Conservation (phyloP, 2,329 filamentous ascomycete genomes). For the Fusarium sp. region DNA sequence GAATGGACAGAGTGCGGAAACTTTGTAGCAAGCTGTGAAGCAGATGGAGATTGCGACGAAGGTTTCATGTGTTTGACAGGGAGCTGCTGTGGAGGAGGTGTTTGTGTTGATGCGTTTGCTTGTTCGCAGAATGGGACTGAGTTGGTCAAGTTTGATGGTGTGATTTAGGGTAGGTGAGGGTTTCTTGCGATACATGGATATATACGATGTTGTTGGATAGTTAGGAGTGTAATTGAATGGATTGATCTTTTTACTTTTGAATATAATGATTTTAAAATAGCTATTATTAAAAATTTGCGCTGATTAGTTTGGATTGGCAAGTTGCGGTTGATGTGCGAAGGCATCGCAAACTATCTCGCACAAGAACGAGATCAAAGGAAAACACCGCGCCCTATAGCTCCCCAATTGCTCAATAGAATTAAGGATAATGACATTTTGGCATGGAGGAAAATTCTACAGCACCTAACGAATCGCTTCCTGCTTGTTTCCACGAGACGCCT, state of each 20-base stretch:
- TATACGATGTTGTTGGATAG: neutral
- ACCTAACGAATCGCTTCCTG: neutral
- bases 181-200: neutral
- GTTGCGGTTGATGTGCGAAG: neutral
- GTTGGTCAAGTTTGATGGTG: slow-evolving; percentile 40
- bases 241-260: neutral
- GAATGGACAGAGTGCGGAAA: slow-evolving; percentile 51
- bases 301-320: neutral
- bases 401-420: neutral
- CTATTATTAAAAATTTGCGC: neutral
- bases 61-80: slow-evolving; percentile 49
- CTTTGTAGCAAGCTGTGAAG: slow-evolving; percentile 46
- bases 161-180: slow-evolving; percentile 33
- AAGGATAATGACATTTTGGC: accelerated
- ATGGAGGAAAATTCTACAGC: too few relatives aligned
- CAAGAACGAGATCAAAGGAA: neutral
- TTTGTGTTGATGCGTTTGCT: slow-evolving; percentile 52
- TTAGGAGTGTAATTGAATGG: neutral
- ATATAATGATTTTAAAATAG: neutral
- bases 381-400: neutral
- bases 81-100: slow-evolving; percentile 51
- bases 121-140: slow-evolving; percentile 50
- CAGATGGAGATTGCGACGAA: slow-evolving; percentile 38
- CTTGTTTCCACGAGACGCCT: neutral
- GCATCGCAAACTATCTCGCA: neutral